Conservation (phyloP, 208 protist species). For the Leishmania guyanensis region DNA sequence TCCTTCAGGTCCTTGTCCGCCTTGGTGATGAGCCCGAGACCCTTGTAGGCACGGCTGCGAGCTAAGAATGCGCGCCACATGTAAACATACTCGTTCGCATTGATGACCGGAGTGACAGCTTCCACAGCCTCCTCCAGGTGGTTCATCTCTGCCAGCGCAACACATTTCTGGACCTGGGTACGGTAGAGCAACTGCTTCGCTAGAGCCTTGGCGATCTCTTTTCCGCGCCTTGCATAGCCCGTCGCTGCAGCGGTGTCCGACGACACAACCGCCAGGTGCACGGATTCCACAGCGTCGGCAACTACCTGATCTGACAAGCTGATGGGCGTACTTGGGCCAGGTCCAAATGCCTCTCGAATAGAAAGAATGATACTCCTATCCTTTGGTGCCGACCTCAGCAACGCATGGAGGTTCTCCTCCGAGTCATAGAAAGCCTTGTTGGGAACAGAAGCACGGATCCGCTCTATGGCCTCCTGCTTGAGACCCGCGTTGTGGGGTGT, state of each 20-base stretch:
- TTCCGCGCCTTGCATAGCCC: slow-evolving; percentile 49
- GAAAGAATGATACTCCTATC: slow-evolving; percentile 58
- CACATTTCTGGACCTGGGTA: slow-evolving; percentile 66
- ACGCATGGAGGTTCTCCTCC: slow-evolving; percentile 61
- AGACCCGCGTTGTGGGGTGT: slow-evolving; percentile 39
- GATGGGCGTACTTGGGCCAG: slow-evolving; percentile 56
- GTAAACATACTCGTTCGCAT: slow-evolving; percentile 84
- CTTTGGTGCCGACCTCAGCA: slow-evolving; percentile 57
- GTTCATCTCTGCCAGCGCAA: slow-evolving; percentile 74
- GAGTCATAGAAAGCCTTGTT: slow-evolving; percentile 70
- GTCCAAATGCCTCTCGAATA: slow-evolving; percentile 62
- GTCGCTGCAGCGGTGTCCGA: slow-evolving; percentile 57
- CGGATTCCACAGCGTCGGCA: slow-evolving; percentile 46
- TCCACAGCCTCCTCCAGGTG: slow-evolving; percentile 73
- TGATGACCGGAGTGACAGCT: slow-evolving; percentile 66
- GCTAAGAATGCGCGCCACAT: slow-evolving; percentile 89
- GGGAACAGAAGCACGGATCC: slow-evolving; percentile 49
- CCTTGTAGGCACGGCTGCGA: slow-evolving; percentile 76
- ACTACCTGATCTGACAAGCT: slow-evolving; percentile 64
- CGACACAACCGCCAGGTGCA: slow-evolving; percentile 47
- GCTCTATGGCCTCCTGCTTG: slow-evolving; percentile 48
- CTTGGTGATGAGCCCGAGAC: slow-evolving; percentile 77
- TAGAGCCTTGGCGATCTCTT: slow-evolving; percentile 52
- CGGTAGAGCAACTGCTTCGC: slow-evolving; percentile 78
- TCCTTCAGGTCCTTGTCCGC: slow-evolving; percentile 82